Conservation (phyloP, 2,329 filamentous ascomycete genomes). For the Westerdykella aurantiaca region DNA sequence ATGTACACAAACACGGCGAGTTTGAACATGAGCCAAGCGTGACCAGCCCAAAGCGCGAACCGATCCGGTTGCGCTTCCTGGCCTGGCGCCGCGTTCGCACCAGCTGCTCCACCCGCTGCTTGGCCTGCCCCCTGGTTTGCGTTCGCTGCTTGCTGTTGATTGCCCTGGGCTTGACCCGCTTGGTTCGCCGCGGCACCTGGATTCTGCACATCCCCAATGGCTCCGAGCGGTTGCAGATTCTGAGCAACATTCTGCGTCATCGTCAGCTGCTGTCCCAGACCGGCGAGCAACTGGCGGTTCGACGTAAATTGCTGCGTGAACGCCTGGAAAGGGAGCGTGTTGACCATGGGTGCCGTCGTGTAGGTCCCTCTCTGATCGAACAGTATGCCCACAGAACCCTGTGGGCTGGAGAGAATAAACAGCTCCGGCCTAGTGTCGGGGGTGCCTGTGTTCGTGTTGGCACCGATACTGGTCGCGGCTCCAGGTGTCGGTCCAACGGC, state of each 20-base stretch:
- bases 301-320: slow-evolving; percentile 31
- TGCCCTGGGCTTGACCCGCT: slow-evolving; percentile 5
- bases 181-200: slow-evolving; percentile 9
- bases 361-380: slow-evolving; percentile 34
- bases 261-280: slow-evolving; percentile 25
- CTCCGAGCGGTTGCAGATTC: background rate
- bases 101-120: background rate
- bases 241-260: slow-evolving; percentile 14
- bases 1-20: slow-evolving; percentile 56
- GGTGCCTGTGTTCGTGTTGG: slow-evolving; percentile 3
- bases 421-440: slow-evolving; percentile 16
- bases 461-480: slow-evolving; percentile 6
- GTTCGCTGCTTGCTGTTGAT: slow-evolving; percentile 11
- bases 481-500: background rate
- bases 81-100: background rate
- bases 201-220: background rate
- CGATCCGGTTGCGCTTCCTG: slow-evolving; percentile 18
- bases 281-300: slow-evolving; percentile 29
- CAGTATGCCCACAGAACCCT: slow-evolving; percentile 33
- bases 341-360: slow-evolving; percentile 25
- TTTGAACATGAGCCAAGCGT: slow-evolving; percentile 54
- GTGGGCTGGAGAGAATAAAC: slow-evolving; percentile 34
- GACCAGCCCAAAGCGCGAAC: slow-evolving; percentile 24
- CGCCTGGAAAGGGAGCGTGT: slow-evolving; percentile 23
- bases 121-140: slow-evolving; percentile 11